Evolutionary conservation across 2,329 filamentous ascomycete genomes (phyloP).

Genomic region (Pseudogymnoascus sp.): DNA sequence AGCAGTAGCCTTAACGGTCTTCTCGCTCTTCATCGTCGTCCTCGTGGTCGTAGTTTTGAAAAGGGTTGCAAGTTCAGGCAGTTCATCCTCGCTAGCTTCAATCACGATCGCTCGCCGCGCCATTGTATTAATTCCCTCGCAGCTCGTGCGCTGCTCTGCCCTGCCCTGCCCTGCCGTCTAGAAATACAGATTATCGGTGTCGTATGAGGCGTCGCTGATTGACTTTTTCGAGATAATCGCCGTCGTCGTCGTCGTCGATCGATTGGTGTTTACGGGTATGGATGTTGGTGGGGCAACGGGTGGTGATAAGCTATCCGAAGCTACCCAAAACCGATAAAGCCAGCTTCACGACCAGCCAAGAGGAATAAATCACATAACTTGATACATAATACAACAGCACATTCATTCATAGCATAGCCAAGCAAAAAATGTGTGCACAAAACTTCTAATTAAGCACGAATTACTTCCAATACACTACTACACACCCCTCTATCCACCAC

Average conservation of each 20-base stretch:
- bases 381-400: not conserved
- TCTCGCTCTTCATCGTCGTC: no score
- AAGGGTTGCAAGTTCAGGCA: conserved; percentile 17
- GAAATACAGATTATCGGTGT: not conserved
- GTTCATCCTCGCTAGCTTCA: conserved; percentile 20
- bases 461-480: not conserved
- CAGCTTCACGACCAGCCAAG: not conserved
- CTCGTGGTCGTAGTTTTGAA: no score
- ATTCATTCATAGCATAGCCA: not conserved
- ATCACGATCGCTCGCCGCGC: not conserved
- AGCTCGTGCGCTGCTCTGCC: not conserved
- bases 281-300: not conserved
- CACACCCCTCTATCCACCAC: not conserved
- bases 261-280: not conserved
- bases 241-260: not conserved
- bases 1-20: no score
- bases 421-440: not conserved
- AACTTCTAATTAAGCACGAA: not conserved
- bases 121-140: not conserved
- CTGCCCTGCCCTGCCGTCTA: not conserved
- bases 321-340: not conserved
- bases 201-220: not conserved
- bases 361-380: not conserved
- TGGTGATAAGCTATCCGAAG: not conserved
- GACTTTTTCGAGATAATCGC: not conserved